Conservation (phyloP, 1,284 basidiomycete genomes). For the Naganishia albida region DNA sequence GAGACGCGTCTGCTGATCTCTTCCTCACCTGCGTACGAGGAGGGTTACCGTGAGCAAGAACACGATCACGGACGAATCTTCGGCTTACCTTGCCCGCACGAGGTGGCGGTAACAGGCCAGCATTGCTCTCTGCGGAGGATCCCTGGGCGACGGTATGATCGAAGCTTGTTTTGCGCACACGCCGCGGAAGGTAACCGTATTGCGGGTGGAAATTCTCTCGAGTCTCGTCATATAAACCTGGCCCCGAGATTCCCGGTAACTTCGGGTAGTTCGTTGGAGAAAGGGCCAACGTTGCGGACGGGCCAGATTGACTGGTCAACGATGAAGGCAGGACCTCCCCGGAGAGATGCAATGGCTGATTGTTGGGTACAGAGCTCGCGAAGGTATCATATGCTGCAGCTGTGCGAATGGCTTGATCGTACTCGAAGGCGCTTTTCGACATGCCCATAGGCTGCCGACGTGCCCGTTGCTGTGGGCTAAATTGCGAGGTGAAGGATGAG, state of each 20-base stretch:
- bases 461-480: constrained; percentile 17
- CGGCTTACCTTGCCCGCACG: constrained; percentile 29
- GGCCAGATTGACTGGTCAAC: constrained; percentile 25
- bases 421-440: constrained; percentile 31
- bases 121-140: constrained; percentile 34
- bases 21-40: constrained; percentile 4
- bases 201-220: constrained; percentile 54
- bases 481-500: constrained; percentile 21
- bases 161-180: constrained; percentile 87
- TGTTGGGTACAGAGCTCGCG: constrained; percentile 31
- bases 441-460: constrained; percentile 1
- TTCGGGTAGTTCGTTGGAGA: constrained; percentile 22
- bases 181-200: constrained; percentile 66
- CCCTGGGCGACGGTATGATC: constrained; percentile 71
- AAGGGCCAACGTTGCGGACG: constrained; percentile 21
- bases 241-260: constrained; percentile 52
- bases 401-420: constrained; percentile 36
- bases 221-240: constrained; percentile 47
- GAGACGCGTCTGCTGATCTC: constrained; percentile 16
- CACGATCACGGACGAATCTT: not conserved
- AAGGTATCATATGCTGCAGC: constrained; percentile 38
- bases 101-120: constrained; percentile 32
- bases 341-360: constrained; percentile 31
- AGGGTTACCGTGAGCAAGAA: no score
- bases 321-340: constrained; percentile 17